Percentiles rank a stretch among this genome's conserved stretches.
Evolutionary conservation across 106 monocot genomes (phyloP).

Genomic region (Phalaenopsis aphrodite): DNA sequence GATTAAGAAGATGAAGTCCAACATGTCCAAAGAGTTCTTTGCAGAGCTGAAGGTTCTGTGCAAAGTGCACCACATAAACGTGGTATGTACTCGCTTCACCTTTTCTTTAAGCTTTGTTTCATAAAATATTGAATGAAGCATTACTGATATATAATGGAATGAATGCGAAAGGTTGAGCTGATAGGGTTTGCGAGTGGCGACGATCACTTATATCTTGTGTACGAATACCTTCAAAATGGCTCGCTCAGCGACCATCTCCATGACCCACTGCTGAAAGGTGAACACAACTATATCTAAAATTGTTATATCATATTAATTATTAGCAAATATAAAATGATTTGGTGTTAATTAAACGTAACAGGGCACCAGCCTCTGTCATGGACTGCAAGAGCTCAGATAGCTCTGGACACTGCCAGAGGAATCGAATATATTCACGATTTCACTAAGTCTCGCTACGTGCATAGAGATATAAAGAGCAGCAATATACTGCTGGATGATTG

Average conservation of each 20-base stretch:
- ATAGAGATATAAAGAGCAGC: constrained; percentile 51
- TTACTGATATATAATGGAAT: no score
- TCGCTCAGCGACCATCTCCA: constrained; percentile 53
- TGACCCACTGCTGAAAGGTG: constrained; percentile 47
- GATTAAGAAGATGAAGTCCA: constrained; percentile 50
- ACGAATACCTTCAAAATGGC: constrained; percentile 46
- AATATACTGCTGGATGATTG: constrained; percentile 46
- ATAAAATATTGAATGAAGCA: no score
- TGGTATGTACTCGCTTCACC: constrained; percentile 17
- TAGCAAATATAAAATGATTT: no score
- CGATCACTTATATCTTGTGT: constrained; percentile 42
- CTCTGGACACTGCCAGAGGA: constrained; percentile 42
- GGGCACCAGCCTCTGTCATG: constrained; percentile 54
- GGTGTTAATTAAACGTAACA: neutral
- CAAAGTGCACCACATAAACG: constrained; percentile 55
- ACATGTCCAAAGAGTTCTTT: constrained; percentile 44
- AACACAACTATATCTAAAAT: neutral
- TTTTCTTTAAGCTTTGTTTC: neutral
- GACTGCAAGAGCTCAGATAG: constrained; percentile 45
- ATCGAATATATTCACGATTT: constrained; percentile 58
- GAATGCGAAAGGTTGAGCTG: constrained; percentile 27
- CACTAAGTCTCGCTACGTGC: constrained; percentile 35
- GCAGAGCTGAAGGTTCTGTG: constrained; percentile 55
- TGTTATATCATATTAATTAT: neutral
- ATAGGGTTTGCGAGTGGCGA: constrained; percentile 42